Conservation (phyloP, 495 filamentous ascomycete species). For the Penicillium cosmopolitanum region DNA sequence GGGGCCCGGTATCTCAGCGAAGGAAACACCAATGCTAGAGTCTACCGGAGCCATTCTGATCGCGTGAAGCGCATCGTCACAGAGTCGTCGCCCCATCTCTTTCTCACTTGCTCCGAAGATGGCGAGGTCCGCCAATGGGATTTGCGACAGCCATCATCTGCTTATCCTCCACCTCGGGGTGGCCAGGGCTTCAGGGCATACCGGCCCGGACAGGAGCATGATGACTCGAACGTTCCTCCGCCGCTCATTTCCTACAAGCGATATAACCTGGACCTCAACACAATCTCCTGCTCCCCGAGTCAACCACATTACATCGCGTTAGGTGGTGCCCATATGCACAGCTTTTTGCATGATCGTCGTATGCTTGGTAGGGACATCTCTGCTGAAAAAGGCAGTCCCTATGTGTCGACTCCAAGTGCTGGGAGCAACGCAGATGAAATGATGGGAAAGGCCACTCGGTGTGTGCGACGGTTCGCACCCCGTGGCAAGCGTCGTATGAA, state of each 20-base stretch:
- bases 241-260: constrained; percentile 74
- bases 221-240: constrained; percentile 63
- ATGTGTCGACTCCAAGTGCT: constrained; percentile 34
- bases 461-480: constrained; percentile 72
- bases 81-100: constrained; percentile 71
- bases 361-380: constrained; percentile 68
- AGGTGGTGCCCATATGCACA: constrained; percentile 72
- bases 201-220: constrained; percentile 48
- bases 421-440: constrained; percentile 56
- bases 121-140: constrained; percentile 80
- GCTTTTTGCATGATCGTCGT: constrained; percentile 75
- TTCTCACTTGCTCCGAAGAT: constrained; percentile 78
- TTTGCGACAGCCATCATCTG: constrained; percentile 64
- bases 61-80: constrained; percentile 79
- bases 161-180: constrained; percentile 60
- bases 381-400: constrained; percentile 54
- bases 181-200: constrained; percentile 53
- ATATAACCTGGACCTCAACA: constrained; percentile 70
- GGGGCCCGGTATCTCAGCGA: constrained; percentile 58
- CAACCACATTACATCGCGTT: constrained; percentile 80
- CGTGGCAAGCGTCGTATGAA: constrained; percentile 58
- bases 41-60: constrained; percentile 70
- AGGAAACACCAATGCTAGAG: constrained; percentile 64
- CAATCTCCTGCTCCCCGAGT: constrained; percentile 71
- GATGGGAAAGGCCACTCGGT: constrained; percentile 66